Evolutionary conservation across 2,329 filamentous ascomycete species (phyloP).

Genomic region (Diaporthe sp.): DNA sequence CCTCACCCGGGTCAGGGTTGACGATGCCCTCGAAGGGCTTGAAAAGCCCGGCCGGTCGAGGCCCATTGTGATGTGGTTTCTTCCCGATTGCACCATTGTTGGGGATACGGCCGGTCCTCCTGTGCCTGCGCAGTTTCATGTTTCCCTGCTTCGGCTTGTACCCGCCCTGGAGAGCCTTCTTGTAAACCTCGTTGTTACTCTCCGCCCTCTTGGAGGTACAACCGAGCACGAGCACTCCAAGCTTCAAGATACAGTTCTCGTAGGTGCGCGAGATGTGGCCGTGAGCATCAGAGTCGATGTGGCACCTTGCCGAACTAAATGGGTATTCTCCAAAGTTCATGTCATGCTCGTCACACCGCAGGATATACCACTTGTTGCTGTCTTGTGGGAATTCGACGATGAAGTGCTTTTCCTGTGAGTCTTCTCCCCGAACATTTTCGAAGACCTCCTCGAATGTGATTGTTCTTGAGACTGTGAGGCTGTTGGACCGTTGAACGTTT

Average conservation of each 20-base stretch:
- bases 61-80: background rate
- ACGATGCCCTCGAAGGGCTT: constrained; percentile 1
- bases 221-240: background rate
- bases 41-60: background rate
- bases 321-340: background rate
- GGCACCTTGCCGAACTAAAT: background rate
- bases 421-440: background rate
- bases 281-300: background rate
- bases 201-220: background rate
- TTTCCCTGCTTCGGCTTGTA: background rate
- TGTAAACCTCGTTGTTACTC: background rate
- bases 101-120: too few relatives aligned
- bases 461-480: background rate
- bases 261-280: too few relatives aligned
- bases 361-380: constrained; percentile 10
- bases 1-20: constrained; percentile 1
- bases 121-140: background rate
- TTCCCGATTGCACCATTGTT: background rate
- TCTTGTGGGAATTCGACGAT: background rate
- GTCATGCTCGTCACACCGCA: constrained; percentile 8
- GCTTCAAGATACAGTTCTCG: background rate
- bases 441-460: background rate
- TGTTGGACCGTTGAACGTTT: background rate
- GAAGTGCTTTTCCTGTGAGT: constrained; percentile 9
- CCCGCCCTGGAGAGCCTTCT: background rate